Conservation (phyloP, 176 grass and related monocot species). For the Aegilops sharonensis region DNA sequence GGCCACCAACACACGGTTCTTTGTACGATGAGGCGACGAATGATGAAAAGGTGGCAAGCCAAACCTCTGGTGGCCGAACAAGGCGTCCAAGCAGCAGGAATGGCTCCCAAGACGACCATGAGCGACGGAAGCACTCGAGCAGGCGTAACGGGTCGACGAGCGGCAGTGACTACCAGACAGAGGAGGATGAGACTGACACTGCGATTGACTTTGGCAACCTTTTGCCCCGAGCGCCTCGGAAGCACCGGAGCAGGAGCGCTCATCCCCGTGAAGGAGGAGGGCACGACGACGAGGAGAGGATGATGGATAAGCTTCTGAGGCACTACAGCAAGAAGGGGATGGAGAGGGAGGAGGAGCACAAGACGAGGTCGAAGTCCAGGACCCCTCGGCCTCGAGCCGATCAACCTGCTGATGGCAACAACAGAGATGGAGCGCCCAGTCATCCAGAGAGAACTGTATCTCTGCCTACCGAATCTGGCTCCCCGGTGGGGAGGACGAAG, state of each 20-base stretch:
- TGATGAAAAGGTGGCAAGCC: constrained; percentile 39
- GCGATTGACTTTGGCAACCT: constrained; percentile 77
- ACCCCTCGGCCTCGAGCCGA: constrained; percentile 14
- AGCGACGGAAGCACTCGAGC: constrained; percentile 39
- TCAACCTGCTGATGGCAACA: constrained; percentile 1
- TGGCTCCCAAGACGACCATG: constrained; percentile 31
- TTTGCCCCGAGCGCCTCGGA: constrained; percentile 40
- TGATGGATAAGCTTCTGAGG: constrained; percentile 79
- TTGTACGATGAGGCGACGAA: background rate
- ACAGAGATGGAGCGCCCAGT: background rate
- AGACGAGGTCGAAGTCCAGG: constrained; percentile 28
- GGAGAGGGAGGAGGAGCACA: constrained; percentile 38
- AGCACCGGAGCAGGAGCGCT: constrained; percentile 40
- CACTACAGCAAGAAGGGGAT: constrained; percentile 79
- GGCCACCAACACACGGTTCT: constrained; percentile 32
- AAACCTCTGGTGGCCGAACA: constrained; percentile 32
- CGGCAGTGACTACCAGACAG: constrained; percentile 42
- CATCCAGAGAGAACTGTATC: constrained; percentile 38
- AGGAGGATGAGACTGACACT: constrained; percentile 44
- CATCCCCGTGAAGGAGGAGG: constrained; percentile 37
- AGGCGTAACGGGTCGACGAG: constrained; percentile 30
- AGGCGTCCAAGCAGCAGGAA: constrained; percentile 50
- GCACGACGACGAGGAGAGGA: constrained; percentile 60
- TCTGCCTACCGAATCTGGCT: constrained; percentile 31
- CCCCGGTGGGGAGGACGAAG: background rate